Conservation (phyloP, 140 eudicot genomes). For the Senecio squalidus region DNA sequence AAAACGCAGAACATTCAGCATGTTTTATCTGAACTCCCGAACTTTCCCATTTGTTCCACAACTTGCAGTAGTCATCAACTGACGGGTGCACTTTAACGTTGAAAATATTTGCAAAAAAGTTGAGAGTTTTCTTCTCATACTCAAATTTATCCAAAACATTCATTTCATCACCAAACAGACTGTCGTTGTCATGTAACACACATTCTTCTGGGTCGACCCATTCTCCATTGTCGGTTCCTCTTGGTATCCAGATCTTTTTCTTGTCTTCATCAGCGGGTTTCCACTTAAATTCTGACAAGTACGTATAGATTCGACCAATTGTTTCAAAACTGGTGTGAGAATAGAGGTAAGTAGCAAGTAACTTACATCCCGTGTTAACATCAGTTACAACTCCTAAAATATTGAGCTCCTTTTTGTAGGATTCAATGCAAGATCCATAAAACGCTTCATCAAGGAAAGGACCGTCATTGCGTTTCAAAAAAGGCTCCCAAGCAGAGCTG, state of each 20-base stretch:
- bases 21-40: constrained; percentile 19
- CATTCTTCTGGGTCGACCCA: constrained; percentile 41
- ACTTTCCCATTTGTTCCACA: constrained; percentile 51
- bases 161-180: constrained; percentile 28
- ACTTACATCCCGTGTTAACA: constrained; percentile 20
- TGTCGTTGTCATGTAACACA: constrained; percentile 32
- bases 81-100: constrained; percentile 37
- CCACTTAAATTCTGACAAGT: constrained; percentile 24
- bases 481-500: constrained; percentile 12
- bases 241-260: constrained; percentile 46
- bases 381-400: constrained; percentile 31
- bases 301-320: constrained; percentile 29
- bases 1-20: constrained; percentile 38
- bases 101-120: constrained; percentile 29
- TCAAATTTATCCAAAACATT: constrained; percentile 38
- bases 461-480: constrained; percentile 29
- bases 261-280: constrained; percentile 11
- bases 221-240: constrained; percentile 29
- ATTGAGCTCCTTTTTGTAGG: constrained; percentile 31
- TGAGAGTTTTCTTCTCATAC: constrained; percentile 23
- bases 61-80: constrained; percentile 42
- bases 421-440: constrained; percentile 28
- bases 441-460: constrained; percentile 43
- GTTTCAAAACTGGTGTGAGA: constrained; percentile 18
- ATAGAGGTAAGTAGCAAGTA: constrained; percentile 25